Evolutionary conservation across 768 basidiomycete species (phyloP), one percentile per base, ranked within the genome.

Genomic region (Russula olivacea): DNA sequence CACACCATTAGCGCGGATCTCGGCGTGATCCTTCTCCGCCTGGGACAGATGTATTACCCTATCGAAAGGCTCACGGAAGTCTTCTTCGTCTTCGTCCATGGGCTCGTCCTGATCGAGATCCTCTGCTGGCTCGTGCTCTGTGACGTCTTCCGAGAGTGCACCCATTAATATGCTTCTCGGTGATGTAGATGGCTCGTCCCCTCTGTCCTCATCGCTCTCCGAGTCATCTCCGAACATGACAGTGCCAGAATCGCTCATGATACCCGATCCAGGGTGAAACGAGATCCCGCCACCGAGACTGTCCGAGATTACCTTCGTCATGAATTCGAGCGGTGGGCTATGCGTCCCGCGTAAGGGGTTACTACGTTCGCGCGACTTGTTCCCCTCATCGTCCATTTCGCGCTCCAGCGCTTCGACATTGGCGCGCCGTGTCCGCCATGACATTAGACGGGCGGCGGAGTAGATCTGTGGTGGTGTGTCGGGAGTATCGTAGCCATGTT

Each of bases 401-500:
- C 76, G 74, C 36, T 83, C 83, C 62, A 78, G 75, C 11, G 83
- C 84, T 68, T 87, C 85, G 19, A 64, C 54, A 38, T 64, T 64
- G 40, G 63, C 58, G 68, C 78, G 75, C 61, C 85, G 79, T 15
- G 83, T 81, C 61, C 80, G 81, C 78, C 82, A 89, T 8, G 86
- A 79, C 72, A 80, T 75, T 57, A 89, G 69, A 49, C 90, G 83
- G 58, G 78, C 82, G 63, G 80, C 75, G 1, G 88, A 76, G 73
- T 91, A 94, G 19, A 97, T 80, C 68, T 90, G 85, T 4, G 93
- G 92, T 8, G 88, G 78, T 21, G 80, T 73, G 25, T 77, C 80
- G 12, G 95, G 94, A 1, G 96, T 98, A 36, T 78, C 72, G 74
- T 88, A 89, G 19, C 93, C 93, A 70, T 86, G 81, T 47, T 83